Evolutionary conservation across 2,329 filamentous ascomycete genomes (phyloP), one percentile per base, ranked within the genome.

Genomic region (Thyridium curvatum): DNA sequence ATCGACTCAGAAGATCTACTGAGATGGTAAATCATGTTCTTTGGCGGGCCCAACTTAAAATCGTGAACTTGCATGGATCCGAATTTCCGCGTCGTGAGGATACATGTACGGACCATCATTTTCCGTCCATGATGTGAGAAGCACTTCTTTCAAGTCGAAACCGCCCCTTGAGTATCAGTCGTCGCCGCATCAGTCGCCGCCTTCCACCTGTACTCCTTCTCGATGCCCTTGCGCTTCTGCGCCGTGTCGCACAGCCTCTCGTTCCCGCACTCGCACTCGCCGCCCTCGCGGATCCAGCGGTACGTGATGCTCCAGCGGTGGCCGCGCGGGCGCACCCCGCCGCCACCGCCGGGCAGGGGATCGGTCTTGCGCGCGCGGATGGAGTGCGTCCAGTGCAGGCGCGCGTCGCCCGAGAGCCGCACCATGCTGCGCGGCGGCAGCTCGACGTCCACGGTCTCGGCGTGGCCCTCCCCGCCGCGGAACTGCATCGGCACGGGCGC

Each of bases 291-390:
- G 6, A 73, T 46, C 72, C 72, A 77, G 1, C 72, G 63, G 47
- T 72, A 77, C 3, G 72, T 77, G 32, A 77, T 61, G 47, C 72
- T 77, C 72, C 72, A 77, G 7, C 72, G 59, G 21, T 73, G 59
- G 2, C 43, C 47, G 0, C 72, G 56, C 29, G 46, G 41, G 5
- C 72, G 57, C 3, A 71, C 59, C 2, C 58, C 63, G 0, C 68
- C 71, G 21, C 21, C 21, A 6, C 10, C 21, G 21, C 21, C 71
- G 17, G 40, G 13, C 2, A 74, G 41, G 0, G 53, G 55, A 40
- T 76, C 72, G 4, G 66, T 62, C 44, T 63, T 63, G 32, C 60
- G 52, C 46, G 62, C 62, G 32, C 44, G 41, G 37, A 50, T 46
- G 18, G 42, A 43, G 31, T 50, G 47, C 16, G 46, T 48, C 71